phyloP scores from a whole-genome alignment of 2,329 filamentous ascomycete species.

The Myriosclerotinia duriaeana region DNA sequence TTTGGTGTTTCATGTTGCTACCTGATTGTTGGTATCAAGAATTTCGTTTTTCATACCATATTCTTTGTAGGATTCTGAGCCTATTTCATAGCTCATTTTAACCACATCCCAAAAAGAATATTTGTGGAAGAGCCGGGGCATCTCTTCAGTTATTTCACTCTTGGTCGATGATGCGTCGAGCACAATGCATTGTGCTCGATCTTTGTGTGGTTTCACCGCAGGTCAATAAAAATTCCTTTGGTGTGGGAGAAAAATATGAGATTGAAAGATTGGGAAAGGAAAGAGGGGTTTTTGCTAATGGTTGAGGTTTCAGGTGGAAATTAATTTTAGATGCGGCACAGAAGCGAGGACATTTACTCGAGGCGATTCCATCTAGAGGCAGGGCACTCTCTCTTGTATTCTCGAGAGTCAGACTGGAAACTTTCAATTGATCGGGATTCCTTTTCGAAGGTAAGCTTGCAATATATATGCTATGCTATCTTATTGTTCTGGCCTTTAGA shows the following conservation, averaged over 20 bases:
- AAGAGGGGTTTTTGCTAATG: neutral
- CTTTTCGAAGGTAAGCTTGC: neutral
- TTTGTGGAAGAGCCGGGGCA: neutral
- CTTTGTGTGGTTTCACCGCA: neutral
- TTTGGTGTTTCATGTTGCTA: neutral
- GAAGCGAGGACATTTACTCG: neutral
- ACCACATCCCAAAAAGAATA: rapidly evolving
- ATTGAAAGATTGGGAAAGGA: neutral
- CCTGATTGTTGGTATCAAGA: neutral
- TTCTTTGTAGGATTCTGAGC: too few relatives aligned
- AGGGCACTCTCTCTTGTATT: neutral
- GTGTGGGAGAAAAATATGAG: neutral
- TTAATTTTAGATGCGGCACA: neutral
- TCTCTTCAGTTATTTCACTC: neutral
- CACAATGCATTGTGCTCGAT: neutral
- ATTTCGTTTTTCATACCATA: neutral
- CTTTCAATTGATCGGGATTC: neutral
- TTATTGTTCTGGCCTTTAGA: neutral
- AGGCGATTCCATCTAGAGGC: neutral
- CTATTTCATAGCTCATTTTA: neutral
- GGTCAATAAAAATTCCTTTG: neutral
- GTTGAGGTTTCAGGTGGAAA: neutral
- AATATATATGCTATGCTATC: neutral
- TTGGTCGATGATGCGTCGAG: neutral
- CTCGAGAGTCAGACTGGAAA: neutral